These are phyloP conservation scores for Cordyceps javanica DNA, from an alignment of 2,329 filamentous ascomycete species.

Conservation along the genomic window DNA sequence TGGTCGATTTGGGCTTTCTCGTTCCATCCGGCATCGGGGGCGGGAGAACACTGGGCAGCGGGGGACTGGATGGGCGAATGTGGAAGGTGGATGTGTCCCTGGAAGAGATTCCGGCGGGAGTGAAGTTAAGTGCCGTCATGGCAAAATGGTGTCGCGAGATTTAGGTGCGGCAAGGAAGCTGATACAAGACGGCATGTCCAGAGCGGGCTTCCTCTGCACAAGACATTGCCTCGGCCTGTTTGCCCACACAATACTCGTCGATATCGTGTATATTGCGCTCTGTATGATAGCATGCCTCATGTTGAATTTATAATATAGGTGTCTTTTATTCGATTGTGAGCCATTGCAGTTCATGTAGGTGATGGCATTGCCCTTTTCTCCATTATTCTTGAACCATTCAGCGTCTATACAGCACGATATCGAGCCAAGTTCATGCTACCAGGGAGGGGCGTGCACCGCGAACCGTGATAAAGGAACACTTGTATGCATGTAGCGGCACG, in stretches of 20 bases:
- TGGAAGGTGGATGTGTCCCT: conserved; percentile 70
- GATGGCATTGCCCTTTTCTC: too few species aligned
- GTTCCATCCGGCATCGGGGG: conserved; percentile 59
- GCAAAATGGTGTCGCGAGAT: conserved; percentile 74
- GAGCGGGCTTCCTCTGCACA: neutral
- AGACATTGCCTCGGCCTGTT: too few species aligned
- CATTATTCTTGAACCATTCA: too few species aligned
- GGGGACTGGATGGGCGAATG: conserved; percentile 59
- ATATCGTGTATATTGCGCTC: neutral
- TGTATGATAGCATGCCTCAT: neutral
- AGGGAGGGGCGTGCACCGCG: too few species aligned
- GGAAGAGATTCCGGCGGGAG: conserved; percentile 66
- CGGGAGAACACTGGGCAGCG: conserved; percentile 37
- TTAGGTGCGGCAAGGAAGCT: conserved; percentile 23
- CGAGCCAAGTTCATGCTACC: too few species aligned
- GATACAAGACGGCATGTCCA: neutral
- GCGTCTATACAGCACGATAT: too few species aligned
- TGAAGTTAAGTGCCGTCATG: conserved; percentile 53
- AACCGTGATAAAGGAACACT: too few species aligned
- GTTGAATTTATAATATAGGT: neutral
- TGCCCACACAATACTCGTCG: neutral
- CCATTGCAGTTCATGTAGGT: neutral
- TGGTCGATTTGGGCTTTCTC: conserved; percentile 62
- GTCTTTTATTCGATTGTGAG: neutral
- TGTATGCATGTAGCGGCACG: too few species aligned